These are phyloP conservation scores for Amniculicola lignicola DNA, from an alignment of 495 filamentous ascomycete genomes.

Conservation along the genomic window DNA sequence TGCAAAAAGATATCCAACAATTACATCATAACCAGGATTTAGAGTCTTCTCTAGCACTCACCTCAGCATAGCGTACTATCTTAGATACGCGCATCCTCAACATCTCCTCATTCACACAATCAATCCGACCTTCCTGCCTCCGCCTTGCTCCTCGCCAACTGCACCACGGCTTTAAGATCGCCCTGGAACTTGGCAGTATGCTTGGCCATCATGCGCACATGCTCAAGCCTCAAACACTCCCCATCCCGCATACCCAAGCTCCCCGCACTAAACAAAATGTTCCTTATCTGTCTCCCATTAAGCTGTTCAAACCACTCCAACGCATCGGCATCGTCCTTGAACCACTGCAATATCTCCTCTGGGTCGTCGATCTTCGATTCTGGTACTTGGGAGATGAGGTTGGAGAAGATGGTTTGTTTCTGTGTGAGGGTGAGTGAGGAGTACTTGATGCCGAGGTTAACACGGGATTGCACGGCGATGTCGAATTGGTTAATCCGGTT, in stretches of 20 bases:
- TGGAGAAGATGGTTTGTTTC: neutral
- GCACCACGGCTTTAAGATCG: neutral
- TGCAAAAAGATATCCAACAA: too few species aligned
- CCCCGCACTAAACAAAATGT: conserved; percentile 4
- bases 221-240: neutral
- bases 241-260: conserved; percentile 1
- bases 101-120: too few species aligned
- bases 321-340: neutral
- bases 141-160: neutral
- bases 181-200: conserved; percentile 7
- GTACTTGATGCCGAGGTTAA: conserved; percentile 10
- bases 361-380: neutral
- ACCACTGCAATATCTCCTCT: conserved; percentile 3
- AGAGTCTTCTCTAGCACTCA: too few species aligned
- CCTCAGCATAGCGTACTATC: too few species aligned
- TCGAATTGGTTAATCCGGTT: conserved; percentile 14
- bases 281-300: conserved; percentile 5
- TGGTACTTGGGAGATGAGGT: neutral
- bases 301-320: conserved; percentile 1
- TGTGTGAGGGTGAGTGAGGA: neutral
- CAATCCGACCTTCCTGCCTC: conserved; percentile 6
- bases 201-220: conserved; percentile 4
- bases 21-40: too few species aligned
- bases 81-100: too few species aligned
- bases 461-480: conserved; percentile 13